phyloP scores from a whole-genome alignment of 2,329 filamentous ascomycete genomes.

The Monosporascus sp. region DNA sequence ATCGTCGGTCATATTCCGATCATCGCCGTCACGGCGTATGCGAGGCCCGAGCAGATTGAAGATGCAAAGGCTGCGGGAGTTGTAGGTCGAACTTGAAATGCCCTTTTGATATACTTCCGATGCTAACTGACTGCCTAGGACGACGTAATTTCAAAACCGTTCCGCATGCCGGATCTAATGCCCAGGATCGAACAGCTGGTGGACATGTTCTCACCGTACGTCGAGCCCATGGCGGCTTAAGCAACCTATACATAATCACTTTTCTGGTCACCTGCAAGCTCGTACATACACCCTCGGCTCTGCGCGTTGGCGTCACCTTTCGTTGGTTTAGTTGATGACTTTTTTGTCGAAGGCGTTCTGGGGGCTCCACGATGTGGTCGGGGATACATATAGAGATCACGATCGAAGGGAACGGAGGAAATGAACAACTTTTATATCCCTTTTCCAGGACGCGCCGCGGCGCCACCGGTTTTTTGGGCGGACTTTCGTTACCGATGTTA shows the following conservation, averaged over 20 bases:
- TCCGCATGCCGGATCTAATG: slow-evolving; percentile 66
- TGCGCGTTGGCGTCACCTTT: not conserved
- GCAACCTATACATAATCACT: not conserved
- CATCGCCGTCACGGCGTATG: slow-evolving; percentile 80
- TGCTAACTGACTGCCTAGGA: slow-evolving; percentile 42
- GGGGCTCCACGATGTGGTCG: too few relatives aligned
- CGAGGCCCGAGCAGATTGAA: slow-evolving; percentile 67
- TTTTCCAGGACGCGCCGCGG: too few relatives aligned
- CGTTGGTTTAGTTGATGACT: too few relatives aligned
- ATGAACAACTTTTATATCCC: too few relatives aligned
- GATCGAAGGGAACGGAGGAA: too few relatives aligned
- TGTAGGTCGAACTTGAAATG: slow-evolving; percentile 39
- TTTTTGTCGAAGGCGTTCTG: too few relatives aligned
- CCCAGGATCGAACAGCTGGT: slow-evolving; percentile 60
- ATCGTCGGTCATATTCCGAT: slow-evolving; percentile 67
- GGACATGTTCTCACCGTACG: slow-evolving; percentile 14
- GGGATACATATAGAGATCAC: too few relatives aligned
- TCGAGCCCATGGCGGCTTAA: slow-evolving; percentile 10
- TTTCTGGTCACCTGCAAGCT: too few relatives aligned
- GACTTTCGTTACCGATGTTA: too few relatives aligned
- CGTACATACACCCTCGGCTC: too few relatives aligned
- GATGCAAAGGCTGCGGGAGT: slow-evolving; percentile 69
- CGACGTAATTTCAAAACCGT: slow-evolving; percentile 75
- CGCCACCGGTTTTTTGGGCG: too few relatives aligned
- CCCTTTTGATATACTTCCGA: not conserved